Base-by-base conservation (phyloP, 1,139 yeast genomes). In the Candida sp. region DNA sequence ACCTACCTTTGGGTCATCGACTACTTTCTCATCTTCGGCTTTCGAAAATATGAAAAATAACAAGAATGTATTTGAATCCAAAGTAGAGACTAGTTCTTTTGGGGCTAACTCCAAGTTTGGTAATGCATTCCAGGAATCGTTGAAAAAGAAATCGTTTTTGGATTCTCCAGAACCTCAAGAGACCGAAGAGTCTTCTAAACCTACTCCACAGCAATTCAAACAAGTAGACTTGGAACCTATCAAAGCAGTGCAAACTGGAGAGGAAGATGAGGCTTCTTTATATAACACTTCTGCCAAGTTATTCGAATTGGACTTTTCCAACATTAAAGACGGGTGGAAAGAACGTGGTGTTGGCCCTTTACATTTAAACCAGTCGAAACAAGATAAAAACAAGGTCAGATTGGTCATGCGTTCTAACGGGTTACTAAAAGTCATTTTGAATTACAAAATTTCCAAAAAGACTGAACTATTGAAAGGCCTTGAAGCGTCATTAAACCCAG, bases 401-500 rank as follows among this genome's bases (percentile, higher is more conserved):
- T 62, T 93, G 23, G 86, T 93, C 4, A 91, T 95, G 97, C 81
- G 99, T 60, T 84, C 96, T 4, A 88, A 87, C 50, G 96, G 96
- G 1, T 78, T 89, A 30, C 73, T 89, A 49, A 80, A 91, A 50
- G 95, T 93, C 22, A 82, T 93, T 30, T 70, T 95, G 51, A 95
- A 95, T 63, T 68, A 83, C 42, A 85, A 90, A 21, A 68, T 95
- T 33, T 69, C 75, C 1, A 65, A 75, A 39, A 63, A 68, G 3
- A 78, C 89, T 15, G 81, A 82, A 47, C 66, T 89, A 3, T 68
- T 79, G 48, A 79, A 81, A 58, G 99, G 98, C 0, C 84, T 91
- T 75, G 88, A 87, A 49, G 87, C 95, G 38, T 89, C 97, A 22
- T 68, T 90, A 52, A 67, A 78, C 3, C 81, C 82, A 6, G 96